These are phyloP conservation scores for Talaromyces adpressus DNA, from an alignment of 495 filamentous ascomycete species.

Conservation along the genomic window DNA sequence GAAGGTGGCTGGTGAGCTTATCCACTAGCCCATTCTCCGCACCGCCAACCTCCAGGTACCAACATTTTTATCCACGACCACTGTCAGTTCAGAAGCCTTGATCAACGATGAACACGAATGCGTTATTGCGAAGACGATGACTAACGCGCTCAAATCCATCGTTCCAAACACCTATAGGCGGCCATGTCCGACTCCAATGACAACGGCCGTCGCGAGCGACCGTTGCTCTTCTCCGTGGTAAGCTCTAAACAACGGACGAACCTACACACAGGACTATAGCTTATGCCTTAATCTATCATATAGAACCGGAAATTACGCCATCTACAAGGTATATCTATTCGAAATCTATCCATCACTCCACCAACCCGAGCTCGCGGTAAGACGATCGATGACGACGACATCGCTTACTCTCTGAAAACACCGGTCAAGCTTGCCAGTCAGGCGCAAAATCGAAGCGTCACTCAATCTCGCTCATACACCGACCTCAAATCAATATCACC, in stretches of 20 bases:
- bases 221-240: slow-evolving; percentile 45
- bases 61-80: neutral
- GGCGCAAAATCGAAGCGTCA: slow-evolving; percentile 46
- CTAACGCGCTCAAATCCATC: too few relatives aligned
- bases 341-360: slow-evolving; percentile 66
- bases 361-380: slow-evolving; percentile 51
- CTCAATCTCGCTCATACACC: slow-evolving; percentile 68
- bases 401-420: slow-evolving; percentile 59
- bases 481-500: slow-evolving; percentile 44
- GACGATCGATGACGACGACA: slow-evolving; percentile 79
- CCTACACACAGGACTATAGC: neutral
- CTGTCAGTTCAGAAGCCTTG: too few relatives aligned
- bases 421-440: slow-evolving; percentile 62
- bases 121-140: neutral
- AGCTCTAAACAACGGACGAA: neutral
- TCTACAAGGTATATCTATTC: slow-evolving; percentile 77
- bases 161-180: neutral
- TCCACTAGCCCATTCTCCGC: neutral
- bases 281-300: neutral
- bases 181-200: slow-evolving; percentile 8
- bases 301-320: slow-evolving; percentile 87
- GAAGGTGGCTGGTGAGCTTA: neutral
- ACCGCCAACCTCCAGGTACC: neutral
- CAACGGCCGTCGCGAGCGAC: slow-evolving; percentile 32
- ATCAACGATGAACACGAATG: slow-evolving; percentile 7